A percentile compares a stretch with the other conserved stretches of the same genome.
Evolutionary conservation across 768 basidiomycete genomes (phyloP).

Genomic region (Amanita subjunquillea): DNA sequence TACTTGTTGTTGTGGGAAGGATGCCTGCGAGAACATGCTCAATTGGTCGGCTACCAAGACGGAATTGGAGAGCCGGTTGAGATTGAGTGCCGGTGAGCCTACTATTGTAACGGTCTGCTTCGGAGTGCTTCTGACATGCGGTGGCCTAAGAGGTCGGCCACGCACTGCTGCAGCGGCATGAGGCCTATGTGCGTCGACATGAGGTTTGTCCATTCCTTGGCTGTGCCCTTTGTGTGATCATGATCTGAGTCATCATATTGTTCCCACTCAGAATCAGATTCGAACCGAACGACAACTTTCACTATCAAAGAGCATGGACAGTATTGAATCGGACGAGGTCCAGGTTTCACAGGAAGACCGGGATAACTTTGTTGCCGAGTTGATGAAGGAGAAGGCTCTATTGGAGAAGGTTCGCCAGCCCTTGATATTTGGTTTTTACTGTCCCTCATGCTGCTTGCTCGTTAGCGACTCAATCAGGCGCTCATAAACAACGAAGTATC

Average conservation of each 20-base stretch:
- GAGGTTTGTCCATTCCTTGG: conserved; percentile 35
- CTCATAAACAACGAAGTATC: conserved; percentile 73
- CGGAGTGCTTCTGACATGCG: not conserved
- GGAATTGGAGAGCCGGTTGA: conserved; percentile 65
- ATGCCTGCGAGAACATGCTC: conserved; percentile 55
- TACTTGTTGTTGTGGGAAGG: conserved; percentile 56
- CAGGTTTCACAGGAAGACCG: conserved; percentile 20
- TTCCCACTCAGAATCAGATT: not conserved
- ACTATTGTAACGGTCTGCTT: not conserved
- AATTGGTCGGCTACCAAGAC: conserved; percentile 57
- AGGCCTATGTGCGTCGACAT: conserved; percentile 70
- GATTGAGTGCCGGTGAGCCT: conserved; percentile 74
- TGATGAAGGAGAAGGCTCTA: conserved; percentile 47
- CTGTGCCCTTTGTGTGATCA: not conserved
- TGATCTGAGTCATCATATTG: not conserved
- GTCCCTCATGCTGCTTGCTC: not conserved
- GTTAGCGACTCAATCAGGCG: conserved; percentile 67
- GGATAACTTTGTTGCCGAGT: conserved; percentile 18
- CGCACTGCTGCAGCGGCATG: conserved; percentile 77
- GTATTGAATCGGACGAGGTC: conserved; percentile 11
- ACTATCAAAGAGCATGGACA: conserved; percentile 3
- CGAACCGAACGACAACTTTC: not conserved
- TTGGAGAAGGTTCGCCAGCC: conserved; percentile 44
- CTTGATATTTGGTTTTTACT: not conserved
- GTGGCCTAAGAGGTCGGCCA: conserved; percentile 69